Conservation (phyloP, 139 green algal genomes). For the Picochlorum sp. region DNA sequence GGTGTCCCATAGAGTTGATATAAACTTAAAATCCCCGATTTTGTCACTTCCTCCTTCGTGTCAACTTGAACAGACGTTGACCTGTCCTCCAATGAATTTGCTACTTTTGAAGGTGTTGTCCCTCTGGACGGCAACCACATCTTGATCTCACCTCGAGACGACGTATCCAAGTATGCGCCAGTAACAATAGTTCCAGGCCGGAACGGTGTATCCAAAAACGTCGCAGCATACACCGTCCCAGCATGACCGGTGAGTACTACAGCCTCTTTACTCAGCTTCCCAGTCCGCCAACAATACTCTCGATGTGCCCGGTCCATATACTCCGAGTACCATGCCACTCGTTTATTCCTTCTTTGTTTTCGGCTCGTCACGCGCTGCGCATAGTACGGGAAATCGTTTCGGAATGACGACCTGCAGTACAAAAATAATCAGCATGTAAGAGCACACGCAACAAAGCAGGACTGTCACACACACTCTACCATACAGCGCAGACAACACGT, state of each 20-base stretch:
- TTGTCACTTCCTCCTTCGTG: neutral
- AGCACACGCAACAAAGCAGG: neutral
- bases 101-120: neutral
- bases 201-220: neutral
- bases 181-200: neutral
- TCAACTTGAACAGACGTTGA: neutral
- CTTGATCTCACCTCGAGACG: neutral
- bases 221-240: conserved; percentile 1
- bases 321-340: neutral
- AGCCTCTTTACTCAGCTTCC: neutral
- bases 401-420: neutral
- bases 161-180: neutral
- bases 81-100: neutral
- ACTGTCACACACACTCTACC: neutral
- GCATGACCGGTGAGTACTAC: neutral
- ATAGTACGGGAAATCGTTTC: neutral
- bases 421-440: neutral
- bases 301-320: neutral
- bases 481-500: neutral
- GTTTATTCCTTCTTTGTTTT: neutral
- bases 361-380: neutral
- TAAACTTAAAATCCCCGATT: neutral
- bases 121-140: neutral
- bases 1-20: neutral
- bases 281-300: conserved; percentile 9